Evolutionary conservation across 768 basidiomycete species (phyloP).

Genomic region (Lentinus brumalis): DNA sequence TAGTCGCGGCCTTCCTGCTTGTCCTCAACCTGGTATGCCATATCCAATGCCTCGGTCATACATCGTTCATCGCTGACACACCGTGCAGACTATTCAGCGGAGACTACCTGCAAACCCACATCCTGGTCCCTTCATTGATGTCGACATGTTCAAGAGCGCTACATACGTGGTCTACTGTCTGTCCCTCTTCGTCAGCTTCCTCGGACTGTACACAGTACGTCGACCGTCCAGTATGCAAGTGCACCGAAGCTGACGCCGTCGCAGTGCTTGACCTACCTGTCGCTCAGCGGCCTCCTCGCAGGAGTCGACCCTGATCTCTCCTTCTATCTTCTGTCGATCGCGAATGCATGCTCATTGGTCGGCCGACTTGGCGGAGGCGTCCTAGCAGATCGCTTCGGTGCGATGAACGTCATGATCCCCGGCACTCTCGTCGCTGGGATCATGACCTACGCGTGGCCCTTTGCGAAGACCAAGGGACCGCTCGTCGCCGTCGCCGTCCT

Average conservation of each 20-base stretch:
- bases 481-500: conserved; percentile 57
- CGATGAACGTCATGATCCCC: conserved; percentile 70
- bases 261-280: conserved; percentile 52
- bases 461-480: conserved; percentile 43
- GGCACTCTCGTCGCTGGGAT: conserved; percentile 56
- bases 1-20: conserved; percentile 2
- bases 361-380: conserved; percentile 60
- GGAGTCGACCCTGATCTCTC: conserved; percentile 54
- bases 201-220: conserved; percentile 70
- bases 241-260: neutral
- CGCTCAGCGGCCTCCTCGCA: conserved; percentile 51
- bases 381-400: conserved; percentile 46
- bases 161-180: conserved; percentile 60
- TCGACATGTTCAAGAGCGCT: conserved; percentile 53
- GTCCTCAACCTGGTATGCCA: conserved; percentile 4
- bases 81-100: conserved; percentile 33
- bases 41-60: neutral
- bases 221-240: too few relatives aligned
- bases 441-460: conserved; percentile 74
- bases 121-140: conserved; percentile 60
- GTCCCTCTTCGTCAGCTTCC: conserved; percentile 56
- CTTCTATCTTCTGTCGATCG: conserved; percentile 68
- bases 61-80: too few relatives aligned
- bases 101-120: conserved; percentile 56
- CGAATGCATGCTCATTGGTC: conserved; percentile 64